Evolutionary conservation across 75 land plant genomes (phyloP), one percentile per base, ranked within the genome.

Genomic region (Sequoia sempervirens): DNA sequence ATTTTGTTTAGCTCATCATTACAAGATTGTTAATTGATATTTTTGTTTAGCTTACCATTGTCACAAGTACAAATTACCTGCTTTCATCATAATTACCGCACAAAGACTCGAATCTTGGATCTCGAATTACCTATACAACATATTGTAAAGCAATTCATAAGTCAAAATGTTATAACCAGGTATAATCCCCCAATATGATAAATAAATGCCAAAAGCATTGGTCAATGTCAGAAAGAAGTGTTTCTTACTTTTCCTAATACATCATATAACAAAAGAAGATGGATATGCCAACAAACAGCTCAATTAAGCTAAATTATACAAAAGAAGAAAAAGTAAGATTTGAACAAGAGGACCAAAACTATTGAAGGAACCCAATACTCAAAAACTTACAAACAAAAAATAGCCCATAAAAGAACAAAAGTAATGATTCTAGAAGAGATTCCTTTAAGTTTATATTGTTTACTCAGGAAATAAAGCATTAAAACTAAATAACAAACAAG

Each of bases 71-170:
- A 68, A 7, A 17, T 40, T 81, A 95, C 98, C 97, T 91, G 37
- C 89, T 88, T 45, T 78, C 87, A 64, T 95, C 89, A 80, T 91
- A 90, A 12, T 82, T 88, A 20, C 98, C 98, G 86, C 94, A 95
- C 79, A 96, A 83, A 41, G 95, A 88, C 88, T 96, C 98, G 84
- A 96, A 96, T 13, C 98, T 89, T 70, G 98, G 98, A 75, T 96
- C 98, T 61, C 93, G 90, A 40, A 86, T 84, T 53, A 89, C 91
- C 98, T 96, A 89, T 81, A 86, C 73, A 50, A 66, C 36, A 81
- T 34, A 80, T 34, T 54, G 26, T 36, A 53, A 54, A 80, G 54
- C 9, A 11, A 43, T 14, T 78, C n/a, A 43, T 78, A 2, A 23
- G 47, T 9, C 3, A 11, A 18, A 69, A n/a, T n/a, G n/a, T n/a